phyloP scores from a whole-genome alignment of 1,284 basidiomycete species.

The Puccinia triticina region DNA sequence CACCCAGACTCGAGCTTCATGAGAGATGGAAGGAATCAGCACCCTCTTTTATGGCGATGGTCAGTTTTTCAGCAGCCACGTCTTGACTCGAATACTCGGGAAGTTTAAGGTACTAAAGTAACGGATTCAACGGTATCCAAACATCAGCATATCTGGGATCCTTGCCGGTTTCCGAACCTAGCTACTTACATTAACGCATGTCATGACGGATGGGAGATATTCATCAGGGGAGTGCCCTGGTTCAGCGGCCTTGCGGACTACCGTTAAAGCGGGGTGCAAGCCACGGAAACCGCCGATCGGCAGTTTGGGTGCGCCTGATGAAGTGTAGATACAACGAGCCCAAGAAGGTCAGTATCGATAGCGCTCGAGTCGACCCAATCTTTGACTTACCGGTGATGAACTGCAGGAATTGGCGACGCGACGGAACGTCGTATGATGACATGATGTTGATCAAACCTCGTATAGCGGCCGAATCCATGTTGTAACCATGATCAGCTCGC shows the following conservation, averaged over 20 bases:
- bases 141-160: background rate
- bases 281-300: conserved; percentile 92
- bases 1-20: conserved; percentile 62
- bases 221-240: conserved; percentile 85
- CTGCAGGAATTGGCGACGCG: conserved; percentile 85
- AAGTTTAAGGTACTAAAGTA: conserved; percentile 77
- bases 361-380: background rate
- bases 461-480: conserved; percentile 86
- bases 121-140: background rate
- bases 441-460: conserved; percentile 84
- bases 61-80: conserved; percentile 77
- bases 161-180: background rate
- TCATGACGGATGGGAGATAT: conserved; percentile 97
- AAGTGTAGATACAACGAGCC: background rate
- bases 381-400: conserved; percentile 91
- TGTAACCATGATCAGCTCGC: conserved; percentile 98
- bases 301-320: conserved; percentile 57
- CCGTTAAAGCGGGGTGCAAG: conserved; percentile 88
- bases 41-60: conserved; percentile 82
- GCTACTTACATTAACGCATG: conserved; percentile 76
- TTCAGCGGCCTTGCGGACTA: conserved; percentile 95
- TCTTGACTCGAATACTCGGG: conserved; percentile 86
- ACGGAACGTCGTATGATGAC: conserved; percentile 72
- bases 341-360: background rate
- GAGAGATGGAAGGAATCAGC: conserved; percentile 93